Evolutionary conservation across 768 basidiomycete species (phyloP).

Genomic region (Podaxis pistillaris): DNA sequence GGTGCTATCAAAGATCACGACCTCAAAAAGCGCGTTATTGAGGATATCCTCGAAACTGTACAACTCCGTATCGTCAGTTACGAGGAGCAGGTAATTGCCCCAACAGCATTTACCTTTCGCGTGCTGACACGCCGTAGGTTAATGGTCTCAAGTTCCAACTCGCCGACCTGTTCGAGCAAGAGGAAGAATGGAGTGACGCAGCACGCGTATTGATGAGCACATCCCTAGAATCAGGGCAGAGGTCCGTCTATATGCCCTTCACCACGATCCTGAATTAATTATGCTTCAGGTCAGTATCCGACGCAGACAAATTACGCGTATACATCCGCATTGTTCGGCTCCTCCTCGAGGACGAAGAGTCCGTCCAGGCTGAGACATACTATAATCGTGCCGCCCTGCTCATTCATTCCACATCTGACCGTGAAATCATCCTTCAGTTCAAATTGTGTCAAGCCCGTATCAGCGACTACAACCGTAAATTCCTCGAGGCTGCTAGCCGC

Average conservation of each 20-base stretch:
- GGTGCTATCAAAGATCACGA: constrained; percentile 53
- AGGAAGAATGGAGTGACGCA: constrained; percentile 93
- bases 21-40: constrained; percentile 67
- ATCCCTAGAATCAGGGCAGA: constrained; percentile 84
- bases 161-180: constrained; percentile 84
- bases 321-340: constrained; percentile 95
- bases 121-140: constrained; percentile 46
- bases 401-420: constrained; percentile 76
- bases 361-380: constrained; percentile 96
- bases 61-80: constrained; percentile 86
- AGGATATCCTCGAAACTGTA: constrained; percentile 67
- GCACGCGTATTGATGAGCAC: constrained; percentile 92
- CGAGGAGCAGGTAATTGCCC: constrained; percentile 84
- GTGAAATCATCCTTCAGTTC: constrained; percentile 78
- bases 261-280: background rate
- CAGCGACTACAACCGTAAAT: constrained; percentile 88
- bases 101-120: constrained; percentile 20
- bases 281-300: constrained; percentile 54
- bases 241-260: constrained; percentile 45
- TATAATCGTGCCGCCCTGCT: constrained; percentile 94
- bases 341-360: constrained; percentile 94
- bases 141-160: constrained; percentile 83
- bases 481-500: constrained; percentile 89
- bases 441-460: constrained; percentile 95
- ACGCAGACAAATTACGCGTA: constrained; percentile 84